A percentile compares a stretch with the other conserved stretches of the same genome.
These are phyloP conservation scores for Penicillium hesseltinei DNA, from an alignment of 2,329 filamentous ascomycete genomes.

Conservation along the genomic window DNA sequence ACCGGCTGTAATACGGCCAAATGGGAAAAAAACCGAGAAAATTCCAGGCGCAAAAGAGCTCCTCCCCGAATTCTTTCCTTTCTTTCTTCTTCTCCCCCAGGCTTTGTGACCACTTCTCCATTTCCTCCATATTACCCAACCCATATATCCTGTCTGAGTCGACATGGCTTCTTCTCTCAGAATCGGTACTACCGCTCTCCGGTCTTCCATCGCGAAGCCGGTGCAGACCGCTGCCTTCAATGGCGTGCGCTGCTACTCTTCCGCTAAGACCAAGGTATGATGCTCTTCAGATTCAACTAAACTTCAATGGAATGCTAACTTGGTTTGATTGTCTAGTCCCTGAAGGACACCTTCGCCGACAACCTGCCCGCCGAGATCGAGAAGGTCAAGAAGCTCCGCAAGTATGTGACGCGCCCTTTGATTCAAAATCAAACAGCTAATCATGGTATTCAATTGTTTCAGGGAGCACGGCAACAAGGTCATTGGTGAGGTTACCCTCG, in stretches of 20 bases:
- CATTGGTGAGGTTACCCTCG: constrained; percentile 94
- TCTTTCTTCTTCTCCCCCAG: constrained; percentile 36
- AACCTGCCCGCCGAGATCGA: constrained; percentile 95
- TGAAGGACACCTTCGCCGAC: constrained; percentile 98
- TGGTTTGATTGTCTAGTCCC: constrained; percentile 59
- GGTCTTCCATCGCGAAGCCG: constrained; percentile 69
- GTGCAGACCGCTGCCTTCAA: constrained; percentile 72
- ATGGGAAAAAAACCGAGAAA: constrained; percentile 37
- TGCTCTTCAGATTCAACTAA: background rate
- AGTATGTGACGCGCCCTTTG: constrained; percentile 59
- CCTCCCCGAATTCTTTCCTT: constrained; percentile 29
- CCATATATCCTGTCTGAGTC: constrained; percentile 32
- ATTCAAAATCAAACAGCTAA: constrained; percentile 18
- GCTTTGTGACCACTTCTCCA: constrained; percentile 34
- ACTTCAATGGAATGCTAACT: constrained; percentile 26
- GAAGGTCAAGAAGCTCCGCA: constrained; percentile 97
- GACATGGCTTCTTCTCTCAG: constrained; percentile 83
- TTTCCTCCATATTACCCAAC: constrained; percentile 22
- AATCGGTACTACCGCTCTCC: constrained; percentile 76
- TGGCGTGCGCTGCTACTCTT: constrained; percentile 85
- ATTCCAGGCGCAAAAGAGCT: constrained; percentile 29
- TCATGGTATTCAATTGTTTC: constrained; percentile 23
- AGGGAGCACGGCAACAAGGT: constrained; percentile 96
- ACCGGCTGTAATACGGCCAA: constrained; percentile 36
- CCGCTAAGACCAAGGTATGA: constrained; percentile 76